phyloP scores from a whole-genome alignment of 1,284 basidiomycete species.

The Vanrija sp. region DNA sequence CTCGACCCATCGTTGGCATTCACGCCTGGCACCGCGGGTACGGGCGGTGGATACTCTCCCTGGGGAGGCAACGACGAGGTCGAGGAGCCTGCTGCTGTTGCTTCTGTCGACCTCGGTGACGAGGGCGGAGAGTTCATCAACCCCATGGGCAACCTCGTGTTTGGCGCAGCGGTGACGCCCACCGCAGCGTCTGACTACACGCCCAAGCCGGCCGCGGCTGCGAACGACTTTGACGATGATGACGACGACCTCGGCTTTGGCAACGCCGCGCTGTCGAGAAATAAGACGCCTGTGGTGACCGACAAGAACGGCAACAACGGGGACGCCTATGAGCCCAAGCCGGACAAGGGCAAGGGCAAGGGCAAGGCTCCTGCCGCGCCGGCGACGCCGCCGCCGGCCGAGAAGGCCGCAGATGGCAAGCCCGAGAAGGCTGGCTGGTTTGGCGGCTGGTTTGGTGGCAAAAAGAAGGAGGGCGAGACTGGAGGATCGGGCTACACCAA shows the following conservation, averaged over 20 bases:
- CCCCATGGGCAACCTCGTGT: constrained; percentile 12
- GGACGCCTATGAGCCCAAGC: constrained; percentile 9
- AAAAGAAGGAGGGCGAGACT: neutral
- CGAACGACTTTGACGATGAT: constrained; percentile 56
- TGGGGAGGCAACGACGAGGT: constrained; percentile 8
- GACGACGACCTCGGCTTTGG: constrained; percentile 89
- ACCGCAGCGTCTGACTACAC: neutral
- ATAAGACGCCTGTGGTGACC: constrained; percentile 47
- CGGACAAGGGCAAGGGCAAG: constrained; percentile 20
- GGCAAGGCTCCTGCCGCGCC: constrained; percentile 28
- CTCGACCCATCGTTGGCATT: neutral
- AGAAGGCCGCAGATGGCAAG: neutral
- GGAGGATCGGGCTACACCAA: constrained; percentile 1
- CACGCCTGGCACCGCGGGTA: neutral
- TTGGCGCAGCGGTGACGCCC: neutral
- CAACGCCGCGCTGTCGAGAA: constrained; percentile 56
- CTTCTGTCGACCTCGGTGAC: constrained; percentile 10
- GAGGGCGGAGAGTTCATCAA: constrained; percentile 60
- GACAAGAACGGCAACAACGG: constrained; percentile 18
- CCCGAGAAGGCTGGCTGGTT: neutral
- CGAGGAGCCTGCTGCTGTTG: neutral
- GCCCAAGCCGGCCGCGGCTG: constrained; percentile 11
- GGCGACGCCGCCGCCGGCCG: neutral
- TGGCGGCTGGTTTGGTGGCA: neutral
- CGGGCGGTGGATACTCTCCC: constrained; percentile 9